Conservation (phyloP, 73 alveolate species). For the Uronychia setigera region DNA sequence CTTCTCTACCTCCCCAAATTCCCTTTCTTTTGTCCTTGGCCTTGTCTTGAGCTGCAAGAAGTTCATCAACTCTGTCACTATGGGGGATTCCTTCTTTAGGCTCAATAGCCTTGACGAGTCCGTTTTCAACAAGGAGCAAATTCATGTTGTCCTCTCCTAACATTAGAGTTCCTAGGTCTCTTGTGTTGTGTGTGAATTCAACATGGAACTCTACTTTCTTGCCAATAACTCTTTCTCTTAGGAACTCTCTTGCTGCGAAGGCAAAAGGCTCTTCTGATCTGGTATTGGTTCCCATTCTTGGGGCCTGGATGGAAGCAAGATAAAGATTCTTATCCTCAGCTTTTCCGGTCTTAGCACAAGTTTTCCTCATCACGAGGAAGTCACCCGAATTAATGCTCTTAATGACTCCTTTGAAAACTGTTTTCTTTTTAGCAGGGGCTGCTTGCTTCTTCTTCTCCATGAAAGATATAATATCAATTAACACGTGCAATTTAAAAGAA, state of each 20-base stretch:
- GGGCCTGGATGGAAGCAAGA: slow-evolving; percentile 90
- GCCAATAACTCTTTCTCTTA: slow-evolving; percentile 85
- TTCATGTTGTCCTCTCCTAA: slow-evolving; percentile 52
- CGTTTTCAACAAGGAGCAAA: slow-evolving; percentile 41
- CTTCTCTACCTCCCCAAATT: slow-evolving; percentile 23
- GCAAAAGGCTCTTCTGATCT: slow-evolving; percentile 93
- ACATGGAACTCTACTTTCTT: slow-evolving; percentile 65
- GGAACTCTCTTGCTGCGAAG: slow-evolving; percentile 90
- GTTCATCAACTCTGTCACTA: slow-evolving; percentile 26
- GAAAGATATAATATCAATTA: not conserved
- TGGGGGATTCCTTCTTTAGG: slow-evolving; percentile 38
- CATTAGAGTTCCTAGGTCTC: slow-evolving; percentile 60
- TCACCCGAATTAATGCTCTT: slow-evolving; percentile 57
- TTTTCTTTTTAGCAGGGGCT: not conserved
- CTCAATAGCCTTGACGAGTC: slow-evolving; percentile 68
- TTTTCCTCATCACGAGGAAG: slow-evolving; percentile 31
- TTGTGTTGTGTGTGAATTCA: slow-evolving; percentile 55
- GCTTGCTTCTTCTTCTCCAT: not conserved
- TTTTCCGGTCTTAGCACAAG: slow-evolving; percentile 13
- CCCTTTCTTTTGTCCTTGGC: slow-evolving; percentile 51
- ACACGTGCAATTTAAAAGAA: slow-evolving; percentile 1
- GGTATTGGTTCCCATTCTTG: slow-evolving; percentile 71
- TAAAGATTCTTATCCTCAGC: slow-evolving; percentile 39
- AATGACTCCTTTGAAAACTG: slow-evolving; percentile 24
- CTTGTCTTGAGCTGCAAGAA: slow-evolving; percentile 34